Base-by-base conservation (phyloP, 257 asterid genomes). In the Lavandula angustifolia region DNA sequence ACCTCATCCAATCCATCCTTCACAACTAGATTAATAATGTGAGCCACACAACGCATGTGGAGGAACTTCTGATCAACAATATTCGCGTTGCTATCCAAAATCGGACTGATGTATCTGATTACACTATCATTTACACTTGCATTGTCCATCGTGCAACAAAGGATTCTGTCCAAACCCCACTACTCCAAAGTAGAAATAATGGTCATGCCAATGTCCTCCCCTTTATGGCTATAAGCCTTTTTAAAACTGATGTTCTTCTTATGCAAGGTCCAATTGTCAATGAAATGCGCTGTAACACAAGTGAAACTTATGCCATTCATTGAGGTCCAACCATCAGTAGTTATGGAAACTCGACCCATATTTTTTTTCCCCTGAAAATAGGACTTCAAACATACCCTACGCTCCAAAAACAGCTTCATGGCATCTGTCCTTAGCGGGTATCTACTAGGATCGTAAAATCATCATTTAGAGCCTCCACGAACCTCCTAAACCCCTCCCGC, bases 11-110 rank as follows among this genome's bases (percentile, higher is more conserved):
- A n/a, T n/a, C n/a, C n/a, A n/a, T n/a, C n/a, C n/a, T n/a, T n/a
- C n/a, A n/a, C n/a, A n/a, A n/a, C n/a, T n/a, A n/a, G n/a, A n/a
- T n/a, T n/a, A n/a, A n/a, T n/a, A n/a, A n/a, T n/a, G n/a, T n/a
- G n/a, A 54, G 34, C 5, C 13, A 11, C 33, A 51, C 57, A 51
- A 51, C 57, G 58, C 58, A 52, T 6, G n/a, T 52, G 58, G 9
- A 52, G 10, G 18, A 17, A 18, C 58, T 52, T 52, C 35, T n/a
- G n/a, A 12, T n/a, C 58, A 4, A 17, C 2, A 52, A 52, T 11
- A 9, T 52, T 52, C 0, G 58, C 22, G 1, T 17, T 3, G 6
- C 3, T 17, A 3, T 18, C 32, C 4, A 52, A 35, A 2, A 5
- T 2, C 1, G 11, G 3, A 2, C 22, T 52, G 14, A 52, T 31